phyloP scores from a whole-genome alignment of 345 rosid species.

The Pistacia vera region DNA sequence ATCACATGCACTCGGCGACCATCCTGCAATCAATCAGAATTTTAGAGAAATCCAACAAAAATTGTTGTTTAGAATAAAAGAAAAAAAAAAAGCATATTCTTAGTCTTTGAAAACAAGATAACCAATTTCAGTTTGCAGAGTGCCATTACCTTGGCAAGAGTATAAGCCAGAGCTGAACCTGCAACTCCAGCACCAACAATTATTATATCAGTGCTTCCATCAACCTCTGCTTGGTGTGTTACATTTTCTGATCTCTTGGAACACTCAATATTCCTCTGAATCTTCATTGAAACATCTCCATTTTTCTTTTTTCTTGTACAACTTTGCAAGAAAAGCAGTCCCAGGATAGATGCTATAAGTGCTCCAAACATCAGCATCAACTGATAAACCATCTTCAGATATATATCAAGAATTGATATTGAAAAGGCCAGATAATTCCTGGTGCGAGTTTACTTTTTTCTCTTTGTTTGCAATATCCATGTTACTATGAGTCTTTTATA shows the following conservation, averaged over 20 bases:
- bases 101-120: too few relatives aligned
- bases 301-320: neutral
- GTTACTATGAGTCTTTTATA: neutral
- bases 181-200: constrained; percentile 56
- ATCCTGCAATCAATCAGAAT: constrained; percentile 34
- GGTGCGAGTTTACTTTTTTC: neutral
- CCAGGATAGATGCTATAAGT: neutral
- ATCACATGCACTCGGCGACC: constrained; percentile 57
- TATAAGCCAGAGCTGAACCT: constrained; percentile 62
- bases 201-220: constrained; percentile 26
- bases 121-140: neutral
- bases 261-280: neutral
- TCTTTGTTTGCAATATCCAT: neutral
- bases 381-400: constrained; percentile 10
- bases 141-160: constrained; percentile 46
- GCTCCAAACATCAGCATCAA: neutral
- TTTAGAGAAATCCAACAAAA: neutral
- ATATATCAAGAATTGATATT: neutral
- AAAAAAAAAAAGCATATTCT: too few relatives aligned
- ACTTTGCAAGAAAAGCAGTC: neutral
- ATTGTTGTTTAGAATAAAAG: too few relatives aligned
- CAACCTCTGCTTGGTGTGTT: neutral
- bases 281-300: neutral
- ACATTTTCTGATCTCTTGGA: neutral
- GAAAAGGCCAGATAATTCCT: neutral